Evolutionary conservation across 257 asterid species (phyloP), one percentile per base, ranked within the genome.

Genomic region (Solanum peruvianum): DNA sequence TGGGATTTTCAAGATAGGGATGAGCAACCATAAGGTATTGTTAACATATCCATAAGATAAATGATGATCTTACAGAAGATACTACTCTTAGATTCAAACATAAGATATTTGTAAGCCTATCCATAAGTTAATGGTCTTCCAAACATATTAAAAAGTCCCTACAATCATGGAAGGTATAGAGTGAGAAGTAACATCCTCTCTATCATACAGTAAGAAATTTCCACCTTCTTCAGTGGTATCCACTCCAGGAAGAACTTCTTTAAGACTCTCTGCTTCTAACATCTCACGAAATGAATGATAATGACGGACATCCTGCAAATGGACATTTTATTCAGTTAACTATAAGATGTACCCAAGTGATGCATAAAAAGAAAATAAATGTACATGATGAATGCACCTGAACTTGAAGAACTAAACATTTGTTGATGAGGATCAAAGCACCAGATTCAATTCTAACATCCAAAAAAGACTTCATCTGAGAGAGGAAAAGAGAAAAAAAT

Each of bases 231-330:
- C 94, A 90, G 88, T 83, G 84, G 88, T 91, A 86, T 90, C 83
- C 49, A 95, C 93, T 88, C 97, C 98, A 31, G 99, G 99, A 91
- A 97, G 98, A 70, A 96, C 94, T 67, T 90, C 91, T 49, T 89
- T 89, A 35, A 93, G 94, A 89, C 93, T 86, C 89, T 94, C 98
- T 83, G 89, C 87, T 91, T 94, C 93, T 88, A 96, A 87, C 98
- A 96, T 95, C 87, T 96, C 98, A 58, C 7, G 90, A 84, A 96
- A 96, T 87, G 98, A 93, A 88, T 94, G 91, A 92, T 94, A 94
- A n/a, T 87, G 88, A 49, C 82, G 92, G 88, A 93, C 89, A 86
- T 92, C 95, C 99, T 97, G 94, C 64, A 89, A 89, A 86, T 52
- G 7, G 1, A 21, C 27, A 49, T 49, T 80, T 29, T 20, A 0